These are phyloP conservation scores for Viola pubescens DNA, from an alignment of 441 rosid genomes.

Conservation along the genomic window DNA sequence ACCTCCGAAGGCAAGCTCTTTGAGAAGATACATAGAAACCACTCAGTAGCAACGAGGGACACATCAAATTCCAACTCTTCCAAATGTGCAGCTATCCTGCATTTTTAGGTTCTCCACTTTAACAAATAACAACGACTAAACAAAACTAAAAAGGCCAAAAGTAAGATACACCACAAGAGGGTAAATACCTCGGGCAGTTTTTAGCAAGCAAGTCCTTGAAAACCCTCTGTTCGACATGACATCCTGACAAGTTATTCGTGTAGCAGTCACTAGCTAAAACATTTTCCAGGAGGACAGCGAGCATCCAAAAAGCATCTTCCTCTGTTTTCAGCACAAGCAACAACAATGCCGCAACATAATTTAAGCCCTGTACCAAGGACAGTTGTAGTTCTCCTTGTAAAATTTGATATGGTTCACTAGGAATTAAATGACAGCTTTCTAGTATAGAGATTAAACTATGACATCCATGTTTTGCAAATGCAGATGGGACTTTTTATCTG, in stretches of 20 bases:
- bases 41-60: constrained; percentile 95
- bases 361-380: constrained; percentile 60
- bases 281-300: constrained; percentile 87
- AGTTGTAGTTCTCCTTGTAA: constrained; percentile 4
- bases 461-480: not conserved
- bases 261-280: constrained; percentile 95
- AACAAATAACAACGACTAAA: constrained; percentile 7
- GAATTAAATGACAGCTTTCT: not conserved
- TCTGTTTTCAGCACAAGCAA: constrained; percentile 98
- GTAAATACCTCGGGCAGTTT: constrained; percentile 69
- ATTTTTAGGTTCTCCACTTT: constrained; percentile 15
- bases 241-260: constrained; percentile 84
- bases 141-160: not conserved
- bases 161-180: not conserved
- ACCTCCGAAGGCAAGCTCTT: constrained; percentile 99
- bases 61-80: constrained; percentile 89
- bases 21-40: constrained; percentile 97
- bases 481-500: not conserved
- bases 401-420: not conserved
- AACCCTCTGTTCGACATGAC: constrained; percentile 96
- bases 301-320: constrained; percentile 99
- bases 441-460: not conserved
- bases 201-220: constrained; percentile 82
- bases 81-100: constrained; percentile 83
- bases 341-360: constrained; percentile 85